Conservation (phyloP, 371 early-diverging fungal species). For the Mucor piriformis region DNA sequence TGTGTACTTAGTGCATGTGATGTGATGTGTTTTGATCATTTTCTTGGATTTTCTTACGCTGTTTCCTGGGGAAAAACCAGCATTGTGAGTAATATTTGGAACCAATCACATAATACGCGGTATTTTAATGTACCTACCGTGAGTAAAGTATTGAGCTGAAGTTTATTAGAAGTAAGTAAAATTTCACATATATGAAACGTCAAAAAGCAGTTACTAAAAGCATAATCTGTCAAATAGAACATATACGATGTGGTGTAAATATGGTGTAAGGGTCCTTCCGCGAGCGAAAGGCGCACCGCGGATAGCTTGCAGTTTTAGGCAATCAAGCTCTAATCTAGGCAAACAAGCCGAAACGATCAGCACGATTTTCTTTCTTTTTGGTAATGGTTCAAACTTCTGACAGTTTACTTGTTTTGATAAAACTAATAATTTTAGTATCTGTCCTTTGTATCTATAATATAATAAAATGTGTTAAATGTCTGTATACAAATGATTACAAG, state of each 20-base stretch:
- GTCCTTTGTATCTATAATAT: too few species aligned
- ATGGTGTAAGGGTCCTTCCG: slow-evolving; percentile 25
- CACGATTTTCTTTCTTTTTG: not conserved
- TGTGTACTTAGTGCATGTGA: slow-evolving; percentile 8
- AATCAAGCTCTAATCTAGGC: slow-evolving; percentile 13
- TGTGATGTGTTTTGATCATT: not conserved
- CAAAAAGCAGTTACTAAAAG: slow-evolving; percentile 1
- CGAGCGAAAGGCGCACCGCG: slow-evolving; percentile 21
- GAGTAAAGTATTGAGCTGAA: slow-evolving; percentile 13
- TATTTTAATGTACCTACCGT: slow-evolving; percentile 13
- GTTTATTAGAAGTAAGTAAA: not conserved
- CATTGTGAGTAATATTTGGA: slow-evolving; percentile 12
- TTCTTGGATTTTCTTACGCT: not conserved
- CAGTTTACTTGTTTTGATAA: too few species aligned
- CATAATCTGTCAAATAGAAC: slow-evolving; percentile 9
- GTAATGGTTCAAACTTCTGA: not conserved
- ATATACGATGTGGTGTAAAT: slow-evolving; percentile 10
- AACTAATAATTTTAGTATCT: too few species aligned
- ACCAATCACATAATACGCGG: slow-evolving; percentile 17
- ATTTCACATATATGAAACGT: not conserved
- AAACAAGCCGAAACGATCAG: slow-evolving; percentile 6
- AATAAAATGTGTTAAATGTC: too few species aligned
- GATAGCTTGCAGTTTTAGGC: slow-evolving; percentile 30
- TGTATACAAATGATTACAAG: not conserved
- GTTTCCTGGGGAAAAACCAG: not conserved